phyloP scores from a whole-genome alignment of 2,329 filamentous ascomycete species.

The Penicillium sp. region DNA sequence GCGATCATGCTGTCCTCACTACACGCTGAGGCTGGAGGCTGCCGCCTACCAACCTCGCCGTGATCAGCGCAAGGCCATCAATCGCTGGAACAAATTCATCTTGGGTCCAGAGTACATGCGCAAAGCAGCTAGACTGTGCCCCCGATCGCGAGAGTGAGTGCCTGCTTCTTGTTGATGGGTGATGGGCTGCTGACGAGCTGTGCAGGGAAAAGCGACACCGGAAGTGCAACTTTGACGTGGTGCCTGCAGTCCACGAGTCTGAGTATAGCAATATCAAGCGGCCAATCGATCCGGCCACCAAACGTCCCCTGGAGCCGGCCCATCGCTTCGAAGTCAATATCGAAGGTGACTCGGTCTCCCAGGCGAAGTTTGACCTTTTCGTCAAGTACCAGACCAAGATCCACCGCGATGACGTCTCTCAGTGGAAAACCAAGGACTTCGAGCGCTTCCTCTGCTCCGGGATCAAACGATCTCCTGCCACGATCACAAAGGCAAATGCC shows the following conservation, averaged over 20 bases:
- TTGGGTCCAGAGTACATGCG: constrained; percentile 49
- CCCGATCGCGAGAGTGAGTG: constrained; percentile 45
- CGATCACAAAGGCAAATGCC: constrained; percentile 28
- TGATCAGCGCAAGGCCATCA: constrained; percentile 49
- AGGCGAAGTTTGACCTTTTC: constrained; percentile 50
- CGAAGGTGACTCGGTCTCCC: constrained; percentile 48
- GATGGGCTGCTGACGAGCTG: constrained; percentile 7
- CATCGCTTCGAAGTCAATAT: constrained; percentile 50
- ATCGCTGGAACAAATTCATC: constrained; percentile 49
- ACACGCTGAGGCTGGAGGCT: constrained; percentile 49
- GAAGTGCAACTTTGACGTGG: constrained; percentile 45
- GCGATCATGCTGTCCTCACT: constrained; percentile 87
- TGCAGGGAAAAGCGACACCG: constrained; percentile 45
- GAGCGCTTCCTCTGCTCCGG: constrained; percentile 50
- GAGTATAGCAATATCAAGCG: constrained; percentile 46
- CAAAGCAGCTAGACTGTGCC: constrained; percentile 46
- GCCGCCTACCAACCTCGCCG: constrained; percentile 43
- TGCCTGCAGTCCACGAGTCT: constrained; percentile 41
- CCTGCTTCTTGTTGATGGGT: neutral
- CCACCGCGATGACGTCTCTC: constrained; percentile 46
- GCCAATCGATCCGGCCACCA: constrained; percentile 45
- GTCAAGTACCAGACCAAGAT: constrained; percentile 47
- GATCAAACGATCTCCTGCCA: constrained; percentile 38
- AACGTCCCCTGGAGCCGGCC: constrained; percentile 46
- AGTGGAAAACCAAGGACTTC: constrained; percentile 46